Evolutionary conservation across 2,329 filamentous ascomycete genomes (phyloP).

Genomic region (Trichoderma simmonsii): DNA sequence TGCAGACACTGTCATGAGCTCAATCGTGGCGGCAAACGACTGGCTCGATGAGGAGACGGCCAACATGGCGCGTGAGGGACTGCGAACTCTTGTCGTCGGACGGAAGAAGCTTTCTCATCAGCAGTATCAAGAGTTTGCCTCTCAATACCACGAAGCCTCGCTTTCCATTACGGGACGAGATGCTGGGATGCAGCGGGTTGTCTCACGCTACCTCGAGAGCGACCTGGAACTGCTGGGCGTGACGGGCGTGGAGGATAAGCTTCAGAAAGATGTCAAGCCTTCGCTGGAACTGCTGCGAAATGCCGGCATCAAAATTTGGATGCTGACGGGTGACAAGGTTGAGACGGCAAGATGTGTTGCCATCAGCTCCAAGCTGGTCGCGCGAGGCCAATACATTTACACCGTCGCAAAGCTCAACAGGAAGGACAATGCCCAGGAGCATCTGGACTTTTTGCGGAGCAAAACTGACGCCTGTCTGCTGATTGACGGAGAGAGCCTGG

Average conservation of each 20-base stretch:
- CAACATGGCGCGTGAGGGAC: conserved; percentile 98
- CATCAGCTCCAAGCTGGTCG: conserved; percentile 89
- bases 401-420: conserved; percentile 82
- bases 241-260: conserved; percentile 94
- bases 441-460: conserved; percentile 82
- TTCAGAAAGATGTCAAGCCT: conserved; percentile 93
- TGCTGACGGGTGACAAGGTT: conserved; percentile 98
- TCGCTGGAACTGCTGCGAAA: conserved; percentile 93
- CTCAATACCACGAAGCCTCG: conserved; percentile 73
- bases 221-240: conserved; percentile 94
- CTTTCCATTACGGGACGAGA: conserved; percentile 79
- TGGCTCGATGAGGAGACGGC: conserved; percentile 98
- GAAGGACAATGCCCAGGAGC: conserved; percentile 80
- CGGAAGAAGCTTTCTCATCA: conserved; percentile 75
- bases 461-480: conserved; percentile 85
- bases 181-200: conserved; percentile 72
- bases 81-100: conserved; percentile 93
- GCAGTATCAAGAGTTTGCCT: conserved; percentile 78
- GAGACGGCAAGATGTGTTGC: conserved; percentile 96
- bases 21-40: conserved; percentile 92
- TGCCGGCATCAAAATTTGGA: conserved; percentile 98
- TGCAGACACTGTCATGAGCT: conserved; percentile 96
- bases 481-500: conserved; percentile 89
- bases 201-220: conserved; percentile 77
- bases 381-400: conserved; percentile 91